These are phyloP conservation scores for Myxozyma neglecta DNA, from an alignment of 805 yeast species.

Conservation along the genomic window DNA sequence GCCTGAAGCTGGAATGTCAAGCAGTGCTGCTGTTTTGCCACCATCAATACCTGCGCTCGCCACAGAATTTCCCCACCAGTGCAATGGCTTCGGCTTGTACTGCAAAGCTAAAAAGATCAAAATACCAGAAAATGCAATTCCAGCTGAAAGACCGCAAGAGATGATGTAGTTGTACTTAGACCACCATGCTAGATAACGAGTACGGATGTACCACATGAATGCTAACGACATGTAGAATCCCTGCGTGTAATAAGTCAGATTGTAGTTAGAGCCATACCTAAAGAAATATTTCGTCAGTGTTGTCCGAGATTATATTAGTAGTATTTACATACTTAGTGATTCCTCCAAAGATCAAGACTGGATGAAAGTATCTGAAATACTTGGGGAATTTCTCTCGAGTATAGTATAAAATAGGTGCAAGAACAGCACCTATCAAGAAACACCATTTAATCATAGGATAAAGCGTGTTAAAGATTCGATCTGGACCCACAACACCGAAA, in stretches of 20 bases:
- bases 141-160: slow-evolving; percentile 64
- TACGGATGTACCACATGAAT: slow-evolving; percentile 58
- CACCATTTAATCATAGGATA: slow-evolving; percentile 59
- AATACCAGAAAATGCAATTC: slow-evolving; percentile 62
- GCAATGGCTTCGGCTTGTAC: slow-evolving; percentile 43
- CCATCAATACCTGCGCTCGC: slow-evolving; percentile 16
- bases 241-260: slow-evolving; percentile 73
- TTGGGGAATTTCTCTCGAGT: not conserved
- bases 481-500: slow-evolving; percentile 69
- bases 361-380: slow-evolving; percentile 52
- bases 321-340: slow-evolving; percentile 1
- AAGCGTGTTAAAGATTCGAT: slow-evolving; percentile 54
- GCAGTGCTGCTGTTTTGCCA: not conserved
- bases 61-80: slow-evolving; percentile 66
- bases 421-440: slow-evolving; percentile 57
- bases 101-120: slow-evolving; percentile 55
- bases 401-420: slow-evolving; percentile 47
- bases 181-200: slow-evolving; percentile 67
- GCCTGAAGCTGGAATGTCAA: slow-evolving; percentile 13
- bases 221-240: slow-evolving; percentile 62
- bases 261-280: slow-evolving; percentile 43
- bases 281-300: not conserved
- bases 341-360: slow-evolving; percentile 59
- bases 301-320: not conserved
- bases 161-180: slow-evolving; percentile 68